A percentile compares a stretch with the other conserved stretches of the same genome.
Evolutionary conservation across 768 basidiomycete genomes (phyloP).

Genomic region (Tulasnella sp.): DNA sequence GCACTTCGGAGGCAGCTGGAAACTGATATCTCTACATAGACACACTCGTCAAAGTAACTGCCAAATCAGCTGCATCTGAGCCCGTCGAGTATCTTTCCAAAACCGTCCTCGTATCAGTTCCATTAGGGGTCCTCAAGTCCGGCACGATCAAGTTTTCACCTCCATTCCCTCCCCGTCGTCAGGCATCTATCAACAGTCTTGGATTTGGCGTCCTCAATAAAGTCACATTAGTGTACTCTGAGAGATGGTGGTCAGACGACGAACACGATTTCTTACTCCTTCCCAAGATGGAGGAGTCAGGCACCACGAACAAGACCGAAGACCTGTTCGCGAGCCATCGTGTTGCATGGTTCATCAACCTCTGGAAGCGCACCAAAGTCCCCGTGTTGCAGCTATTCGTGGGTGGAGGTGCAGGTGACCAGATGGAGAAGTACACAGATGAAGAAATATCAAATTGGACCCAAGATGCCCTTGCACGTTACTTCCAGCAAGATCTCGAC

Average conservation of each 20-base stretch:
- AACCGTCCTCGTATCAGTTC: constrained; percentile 21
- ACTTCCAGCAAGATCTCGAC: constrained; percentile 10
- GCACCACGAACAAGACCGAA: not conserved
- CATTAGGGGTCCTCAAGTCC: constrained; percentile 27
- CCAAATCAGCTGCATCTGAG: not conserved
- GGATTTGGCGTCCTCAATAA: constrained; percentile 28
- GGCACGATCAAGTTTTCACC: constrained; percentile 23
- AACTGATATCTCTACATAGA: not conserved
- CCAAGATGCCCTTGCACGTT: constrained; percentile 6
- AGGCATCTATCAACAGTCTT: constrained; percentile 16
- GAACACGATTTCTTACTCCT: constrained; percentile 14
- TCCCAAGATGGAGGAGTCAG: constrained; percentile 18
- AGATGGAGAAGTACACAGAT: constrained; percentile 22
- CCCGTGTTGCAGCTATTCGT: constrained; percentile 24
- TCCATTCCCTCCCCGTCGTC: constrained; percentile 25
- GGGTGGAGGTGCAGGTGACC: constrained; percentile 19
- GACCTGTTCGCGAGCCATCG: not conserved
- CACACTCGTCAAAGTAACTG: constrained; percentile 6
- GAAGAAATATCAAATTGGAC: constrained; percentile 24
- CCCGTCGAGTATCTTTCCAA: constrained; percentile 16
- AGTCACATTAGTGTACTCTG: constrained; percentile 23
- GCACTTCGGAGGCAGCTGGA: not conserved
- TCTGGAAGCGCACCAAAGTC: constrained; percentile 21
- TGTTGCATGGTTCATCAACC: constrained; percentile 17
- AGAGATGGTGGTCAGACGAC: constrained; percentile 26